phyloP scores from a whole-genome alignment of 768 basidiomycete species.

The Russula lepida region DNA sequence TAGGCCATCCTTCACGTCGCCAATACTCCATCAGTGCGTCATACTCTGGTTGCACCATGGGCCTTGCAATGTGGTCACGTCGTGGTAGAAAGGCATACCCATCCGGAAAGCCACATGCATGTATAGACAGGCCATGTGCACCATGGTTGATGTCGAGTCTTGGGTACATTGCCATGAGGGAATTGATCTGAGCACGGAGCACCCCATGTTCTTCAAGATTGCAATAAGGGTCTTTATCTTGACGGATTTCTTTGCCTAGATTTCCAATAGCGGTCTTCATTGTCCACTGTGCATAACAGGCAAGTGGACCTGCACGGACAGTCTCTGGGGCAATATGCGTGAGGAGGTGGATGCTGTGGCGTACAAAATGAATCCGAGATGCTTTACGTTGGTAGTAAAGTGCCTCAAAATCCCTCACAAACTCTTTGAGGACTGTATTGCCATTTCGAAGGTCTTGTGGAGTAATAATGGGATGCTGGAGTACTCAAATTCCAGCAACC shows the following conservation, averaged over 20 bases:
- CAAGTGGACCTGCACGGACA: neutral
- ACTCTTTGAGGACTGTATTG: neutral
- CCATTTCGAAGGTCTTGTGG: neutral
- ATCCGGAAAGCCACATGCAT: neutral
- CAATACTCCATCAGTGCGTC: neutral
- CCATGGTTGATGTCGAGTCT: neutral
- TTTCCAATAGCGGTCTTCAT: neutral
- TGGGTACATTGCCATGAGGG: neutral
- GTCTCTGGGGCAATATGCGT: neutral
- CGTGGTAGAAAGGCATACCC: neutral
- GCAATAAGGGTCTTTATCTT: neutral
- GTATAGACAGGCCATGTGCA: no score
- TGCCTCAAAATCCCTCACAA: neutral
- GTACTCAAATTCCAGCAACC: neutral
- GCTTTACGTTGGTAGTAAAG: neutral
- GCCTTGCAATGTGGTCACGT: neutral
- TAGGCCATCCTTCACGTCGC: neutral
- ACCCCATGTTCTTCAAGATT: neutral
- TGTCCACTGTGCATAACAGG: neutral
- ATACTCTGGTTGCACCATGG: neutral
- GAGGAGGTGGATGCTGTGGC: neutral
- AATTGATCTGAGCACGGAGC: neutral
- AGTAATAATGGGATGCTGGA: neutral
- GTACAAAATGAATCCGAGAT: neutral
- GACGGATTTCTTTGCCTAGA: no score